These are phyloP conservation scores for Colletotrichum sp. DNA, from an alignment of 2,329 filamentous ascomycete species.

Conservation along the genomic window DNA sequence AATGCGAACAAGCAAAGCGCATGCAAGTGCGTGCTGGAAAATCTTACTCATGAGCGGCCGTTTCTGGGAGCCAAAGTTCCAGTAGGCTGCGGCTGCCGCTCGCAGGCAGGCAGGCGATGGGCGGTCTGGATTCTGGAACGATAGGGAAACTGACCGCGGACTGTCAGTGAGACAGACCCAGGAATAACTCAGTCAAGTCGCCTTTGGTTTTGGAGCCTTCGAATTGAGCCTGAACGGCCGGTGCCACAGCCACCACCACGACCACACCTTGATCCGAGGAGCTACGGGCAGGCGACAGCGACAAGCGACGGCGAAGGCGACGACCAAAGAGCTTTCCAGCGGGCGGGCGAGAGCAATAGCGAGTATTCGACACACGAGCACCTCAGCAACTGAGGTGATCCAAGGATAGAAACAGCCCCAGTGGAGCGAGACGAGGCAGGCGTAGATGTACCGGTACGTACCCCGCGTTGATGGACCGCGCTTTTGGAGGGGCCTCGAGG, in stretches of 20 bases:
- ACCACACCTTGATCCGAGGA: background rate
- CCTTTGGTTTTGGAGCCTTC: background rate
- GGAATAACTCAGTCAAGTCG: background rate
- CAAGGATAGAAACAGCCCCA: conserved; percentile 17
- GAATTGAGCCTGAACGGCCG: background rate
- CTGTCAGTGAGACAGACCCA: background rate
- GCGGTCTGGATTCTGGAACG: background rate
- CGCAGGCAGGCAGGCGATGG: background rate
- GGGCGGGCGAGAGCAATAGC: background rate
- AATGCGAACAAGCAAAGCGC: background rate
- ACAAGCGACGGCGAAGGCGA: background rate
- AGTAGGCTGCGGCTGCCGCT: background rate
- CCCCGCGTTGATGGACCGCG: conserved; percentile 5
- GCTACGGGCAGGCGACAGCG: background rate
- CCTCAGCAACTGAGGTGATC: background rate
- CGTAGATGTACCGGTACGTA: background rate
- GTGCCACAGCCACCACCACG: conserved; percentile 10
- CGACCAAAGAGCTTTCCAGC: background rate
- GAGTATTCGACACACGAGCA: background rate
- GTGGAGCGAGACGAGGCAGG: background rate
- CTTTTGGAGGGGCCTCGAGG: background rate
- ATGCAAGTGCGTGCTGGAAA: background rate
- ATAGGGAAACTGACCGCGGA: background rate
- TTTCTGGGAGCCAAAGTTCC: conserved; percentile 3
- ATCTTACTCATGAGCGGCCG: conserved; percentile 15